Evolutionary conservation across 2,329 filamentous ascomycete genomes (phyloP), one percentile per base, ranked within the genome.

Genomic region (Stromatinia cepivora): DNA sequence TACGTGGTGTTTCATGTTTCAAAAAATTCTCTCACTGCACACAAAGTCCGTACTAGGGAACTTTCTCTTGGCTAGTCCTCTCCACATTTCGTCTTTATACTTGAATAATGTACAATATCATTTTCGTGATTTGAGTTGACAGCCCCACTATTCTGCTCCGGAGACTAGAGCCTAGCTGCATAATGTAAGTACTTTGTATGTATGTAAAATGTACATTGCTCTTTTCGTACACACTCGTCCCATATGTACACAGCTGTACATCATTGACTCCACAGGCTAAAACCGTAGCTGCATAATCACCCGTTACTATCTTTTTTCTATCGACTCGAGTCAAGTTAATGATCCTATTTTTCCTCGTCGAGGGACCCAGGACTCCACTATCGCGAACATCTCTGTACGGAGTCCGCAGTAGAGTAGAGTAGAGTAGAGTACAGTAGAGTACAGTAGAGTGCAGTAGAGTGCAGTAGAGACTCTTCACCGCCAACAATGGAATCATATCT

Each of bases 1-100:
- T 63, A 63, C 61, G 61, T 63, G 61, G 61, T 63, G 61, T 63
- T 63, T 63, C 61, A 63, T 63, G 46, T 63, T 63, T 63, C 61
- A 52, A 13, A 50, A 62, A 63, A 36, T 39, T 36, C 54, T 57
- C 39, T 63, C 31, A 20, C 59, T 25, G 34, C 53, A 56, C 53
- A 11, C 42, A 31, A 63, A 48, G 59, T 31, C 36, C 15, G 9
- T 25, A 22, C 15, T 25, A 39, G 34, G 10, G 56, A 25, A 7
- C 11, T 31, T 48, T 36, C 7, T n/a, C 9, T 13, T 22, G 15
- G 4, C 34, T 22, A 25, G 59, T 6, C n/a, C 36, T 36, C 59
- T 46, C 59, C 59, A 63, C 59, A 36, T 50, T 22, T 34, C 53
- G 31, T 50, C 13, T 50, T 63, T 2, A n/a, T n/a, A 1, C 25